Evolutionary conservation across 2,329 filamentous ascomycete genomes (phyloP), one percentile per base, ranked within the genome.

Genomic region (Penicillium sp.): DNA sequence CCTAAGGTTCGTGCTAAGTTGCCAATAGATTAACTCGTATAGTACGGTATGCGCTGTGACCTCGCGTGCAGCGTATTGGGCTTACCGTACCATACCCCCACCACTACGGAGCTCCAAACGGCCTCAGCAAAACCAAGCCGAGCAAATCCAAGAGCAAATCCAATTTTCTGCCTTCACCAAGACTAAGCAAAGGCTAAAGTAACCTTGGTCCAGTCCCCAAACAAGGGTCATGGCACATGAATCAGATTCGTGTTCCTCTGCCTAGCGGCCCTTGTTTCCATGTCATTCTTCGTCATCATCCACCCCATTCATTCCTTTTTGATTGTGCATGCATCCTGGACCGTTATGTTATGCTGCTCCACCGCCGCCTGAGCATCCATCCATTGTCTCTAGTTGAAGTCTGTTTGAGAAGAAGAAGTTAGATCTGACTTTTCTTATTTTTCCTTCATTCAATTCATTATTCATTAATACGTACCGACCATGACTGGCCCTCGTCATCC

Each of bases 201-300:
- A n/a, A n/a, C n/a, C 33, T 20, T 45, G 35, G 38, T 18, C 50
- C 55, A 21, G 56, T 55, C 58, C 58, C 58, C 55, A 60, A 57
- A 60, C 58, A 55, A 60, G 56, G 59, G 56, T 58, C 56, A 47
- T 49, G 43, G 43, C 55, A 38, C n/a, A 35, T 43, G 30, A 43
- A 48, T 20, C 30, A 40, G 28, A 24, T 42, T 64, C 49, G 33
- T 52, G 33, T 43, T 53, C 51, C 51, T 43, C n/a, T 20, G 20
- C 40, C 20, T 21, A 43, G 40, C 14, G 40, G n/a, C 9, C 11
- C 18, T 20, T 43, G 40, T 35, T 35, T 43, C 40, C 40, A 43
- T 43, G 40, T 43, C 40, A 43, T 43, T 23, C 40, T 18, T 43
- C 40, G 18, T 43, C 20, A 43, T 43, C 40, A 16, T 40, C 35